Evolutionary conservation across 2,329 filamentous ascomycete species (phyloP).

Genomic region (Fusarium siculi): DNA sequence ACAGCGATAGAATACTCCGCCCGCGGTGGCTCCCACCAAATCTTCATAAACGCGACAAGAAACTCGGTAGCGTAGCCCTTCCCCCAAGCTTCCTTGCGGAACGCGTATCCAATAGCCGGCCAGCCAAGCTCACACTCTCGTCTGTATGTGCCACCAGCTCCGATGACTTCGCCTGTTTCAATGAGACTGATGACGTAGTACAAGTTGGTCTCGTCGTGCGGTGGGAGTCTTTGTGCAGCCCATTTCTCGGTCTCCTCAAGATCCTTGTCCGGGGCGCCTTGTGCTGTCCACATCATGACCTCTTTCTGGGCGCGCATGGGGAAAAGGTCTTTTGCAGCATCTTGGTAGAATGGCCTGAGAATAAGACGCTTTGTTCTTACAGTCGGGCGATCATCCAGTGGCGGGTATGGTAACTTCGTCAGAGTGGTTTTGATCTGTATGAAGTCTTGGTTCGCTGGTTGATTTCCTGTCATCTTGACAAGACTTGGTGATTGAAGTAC

Average conservation of each 20-base stretch:
- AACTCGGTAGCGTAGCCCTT: conserved; percentile 13
- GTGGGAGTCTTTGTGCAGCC: background rate
- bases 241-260: background rate
- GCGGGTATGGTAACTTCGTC: background rate
- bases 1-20: background rate
- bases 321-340: background rate
- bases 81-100: conserved; percentile 10
- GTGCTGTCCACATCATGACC: conserved; percentile 14
- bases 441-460: background rate
- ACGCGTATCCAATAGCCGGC: conserved; percentile 13
- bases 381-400: background rate
- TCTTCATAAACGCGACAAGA: background rate
- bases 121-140: conserved; percentile 11
- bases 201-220: background rate
- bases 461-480: background rate
- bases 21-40: conserved; percentile 2
- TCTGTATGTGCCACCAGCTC: background rate
- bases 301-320: conserved; percentile 9
- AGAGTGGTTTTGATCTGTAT: conserved; percentile 6
- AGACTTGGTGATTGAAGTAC: fast-evolving
- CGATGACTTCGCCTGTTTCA: conserved; percentile 8
- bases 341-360: conserved; percentile 4
- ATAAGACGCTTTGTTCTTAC: background rate
- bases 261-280: conserved; percentile 1
- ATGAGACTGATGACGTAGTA: background rate